A percentile compares a stretch with the other conserved stretches of the same genome.
Evolutionary conservation across 2,329 filamentous ascomycete species (phyloP).

Genomic region (Colletotrichum tabaci): DNA sequence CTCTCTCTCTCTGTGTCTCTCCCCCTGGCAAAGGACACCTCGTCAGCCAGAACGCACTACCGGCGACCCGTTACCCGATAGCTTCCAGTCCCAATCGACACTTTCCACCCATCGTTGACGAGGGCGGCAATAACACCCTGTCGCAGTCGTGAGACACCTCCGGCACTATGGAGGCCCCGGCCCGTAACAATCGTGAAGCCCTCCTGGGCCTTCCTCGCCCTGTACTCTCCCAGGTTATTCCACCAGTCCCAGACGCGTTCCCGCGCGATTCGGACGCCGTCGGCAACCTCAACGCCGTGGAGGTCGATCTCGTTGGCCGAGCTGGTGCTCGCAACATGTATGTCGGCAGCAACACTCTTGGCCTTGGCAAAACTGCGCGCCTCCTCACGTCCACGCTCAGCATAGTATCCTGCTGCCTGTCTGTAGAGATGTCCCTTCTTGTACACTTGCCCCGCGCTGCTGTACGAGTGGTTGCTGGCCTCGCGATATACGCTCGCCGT

Average conservation of each 20-base stretch:
- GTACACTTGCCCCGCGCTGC: slow-evolving; percentile 58
- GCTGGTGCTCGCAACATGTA: slow-evolving; percentile 78
- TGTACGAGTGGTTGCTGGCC: slow-evolving; percentile 50
- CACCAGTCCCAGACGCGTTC: slow-evolving; percentile 82
- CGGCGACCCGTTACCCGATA: slow-evolving; percentile 77
- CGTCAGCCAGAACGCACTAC: slow-evolving; percentile 43
- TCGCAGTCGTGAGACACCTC: slow-evolving; percentile 82
- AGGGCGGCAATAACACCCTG: slow-evolving; percentile 85
- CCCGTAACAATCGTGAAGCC: slow-evolving; percentile 86
- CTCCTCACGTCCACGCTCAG: slow-evolving; percentile 77
- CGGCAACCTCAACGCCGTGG: slow-evolving; percentile 85
- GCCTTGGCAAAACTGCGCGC: slow-evolving; percentile 70
- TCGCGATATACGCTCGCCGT: slow-evolving; percentile 48
- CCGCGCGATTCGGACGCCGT: slow-evolving; percentile 84
- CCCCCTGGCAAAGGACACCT: neutral
- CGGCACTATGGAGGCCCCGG: slow-evolving; percentile 81
- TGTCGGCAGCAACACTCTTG: slow-evolving; percentile 78
- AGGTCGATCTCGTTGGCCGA: slow-evolving; percentile 76
- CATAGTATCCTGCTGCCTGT: slow-evolving; percentile 83
- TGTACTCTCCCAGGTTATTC: slow-evolving; percentile 77
- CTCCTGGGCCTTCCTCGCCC: slow-evolving; percentile 63
- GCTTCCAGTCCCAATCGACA: slow-evolving; percentile 79
- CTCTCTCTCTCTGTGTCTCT: no score
- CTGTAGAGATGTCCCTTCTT: slow-evolving; percentile 76
- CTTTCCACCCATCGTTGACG: slow-evolving; percentile 85